phyloP scores from a whole-genome alignment of 371 early-diverging fungal genomes.

The Apophysomyces ossiformis region DNA sequence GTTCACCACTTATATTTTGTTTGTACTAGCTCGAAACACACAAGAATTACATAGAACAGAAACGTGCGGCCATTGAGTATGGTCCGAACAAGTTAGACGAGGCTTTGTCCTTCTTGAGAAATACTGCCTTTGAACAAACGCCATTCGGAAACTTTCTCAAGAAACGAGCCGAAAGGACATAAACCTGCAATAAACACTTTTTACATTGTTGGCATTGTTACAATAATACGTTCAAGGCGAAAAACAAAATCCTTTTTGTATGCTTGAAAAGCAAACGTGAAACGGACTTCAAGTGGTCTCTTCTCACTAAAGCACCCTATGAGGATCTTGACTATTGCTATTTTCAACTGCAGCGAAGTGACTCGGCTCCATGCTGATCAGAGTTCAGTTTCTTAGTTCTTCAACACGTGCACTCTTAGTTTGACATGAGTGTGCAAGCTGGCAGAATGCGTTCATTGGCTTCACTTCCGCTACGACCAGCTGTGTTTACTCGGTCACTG shows the following conservation, averaged over 20 bases:
- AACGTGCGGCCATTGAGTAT: slow-evolving; percentile 77
- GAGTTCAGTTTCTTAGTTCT: background rate
- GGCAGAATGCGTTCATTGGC: slow-evolving; percentile 23
- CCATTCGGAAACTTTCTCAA: slow-evolving; percentile 68
- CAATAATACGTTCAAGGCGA: background rate
- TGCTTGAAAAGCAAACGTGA: too few species aligned
- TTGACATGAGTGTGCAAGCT: slow-evolving; percentile 18
- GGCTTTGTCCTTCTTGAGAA: slow-evolving; percentile 62
- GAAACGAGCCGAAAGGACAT: slow-evolving; percentile 22
- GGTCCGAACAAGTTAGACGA: slow-evolving; percentile 72
- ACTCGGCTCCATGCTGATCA: background rate
- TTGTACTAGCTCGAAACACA: slow-evolving; percentile 70
- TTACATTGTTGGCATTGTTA: background rate
- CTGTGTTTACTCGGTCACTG: slow-evolving; percentile 35
- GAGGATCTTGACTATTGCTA: too few species aligned
- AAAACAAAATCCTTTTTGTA: too few species aligned
- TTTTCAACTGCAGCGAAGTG: too few species aligned
- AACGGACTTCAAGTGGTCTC: too few species aligned
- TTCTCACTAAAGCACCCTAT: too few species aligned
- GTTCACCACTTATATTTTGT: background rate
- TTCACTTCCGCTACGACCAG: slow-evolving; percentile 36
- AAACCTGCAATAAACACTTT: background rate
- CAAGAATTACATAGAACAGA: slow-evolving; percentile 73
- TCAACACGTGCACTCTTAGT: background rate
- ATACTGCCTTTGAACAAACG: slow-evolving; percentile 55